phyloP scores from a whole-genome alignment of 805 yeast genomes.

The Yueomyces sinensis region DNA sequence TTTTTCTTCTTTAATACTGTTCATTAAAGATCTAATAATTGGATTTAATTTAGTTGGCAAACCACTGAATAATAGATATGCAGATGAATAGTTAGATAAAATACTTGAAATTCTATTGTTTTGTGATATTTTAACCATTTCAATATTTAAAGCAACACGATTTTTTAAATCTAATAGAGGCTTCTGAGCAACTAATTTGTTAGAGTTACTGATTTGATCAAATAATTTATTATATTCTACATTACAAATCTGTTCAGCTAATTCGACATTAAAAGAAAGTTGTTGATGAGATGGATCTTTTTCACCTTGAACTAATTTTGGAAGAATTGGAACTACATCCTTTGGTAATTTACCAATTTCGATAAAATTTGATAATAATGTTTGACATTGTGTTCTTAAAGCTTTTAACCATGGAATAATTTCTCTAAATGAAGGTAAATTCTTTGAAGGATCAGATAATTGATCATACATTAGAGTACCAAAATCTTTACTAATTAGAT shows the following conservation, averaged over 20 bases:
- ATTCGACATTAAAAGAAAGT: slow-evolving; percentile 75
- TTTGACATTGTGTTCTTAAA: slow-evolving; percentile 77
- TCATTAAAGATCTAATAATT: slow-evolving; percentile 82
- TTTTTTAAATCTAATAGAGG: slow-evolving; percentile 69
- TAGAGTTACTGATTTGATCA: slow-evolving; percentile 49
- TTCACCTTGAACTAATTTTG: slow-evolving; percentile 90
- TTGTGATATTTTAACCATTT: slow-evolving; percentile 47
- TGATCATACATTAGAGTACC: slow-evolving; percentile 28
- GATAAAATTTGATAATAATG: slow-evolving; percentile 63
- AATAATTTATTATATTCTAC: slow-evolving; percentile 56
- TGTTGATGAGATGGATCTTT: slow-evolving; percentile 83
- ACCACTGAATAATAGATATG: slow-evolving; percentile 43
- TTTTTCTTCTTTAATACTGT: slow-evolving; percentile 70
- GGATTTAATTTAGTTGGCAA: slow-evolving; percentile 87
- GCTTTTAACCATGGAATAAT: slow-evolving; percentile 76
- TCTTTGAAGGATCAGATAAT: slow-evolving; percentile 19
- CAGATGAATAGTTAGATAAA: slow-evolving; percentile 65
- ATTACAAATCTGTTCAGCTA: slow-evolving; percentile 56
- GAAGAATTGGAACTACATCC: slow-evolving; percentile 63
- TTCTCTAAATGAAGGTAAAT: slow-evolving; percentile 50
- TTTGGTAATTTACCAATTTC: slow-evolving; percentile 64
- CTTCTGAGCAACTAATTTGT: slow-evolving; percentile 56
- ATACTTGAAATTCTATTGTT: slow-evolving; percentile 43
- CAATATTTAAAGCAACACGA: slow-evolving; percentile 50
- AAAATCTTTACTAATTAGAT: slow-evolving; percentile 19